Conservation (phyloP, 495 filamentous ascomycete genomes). For the Podospora tetraspora region DNA sequence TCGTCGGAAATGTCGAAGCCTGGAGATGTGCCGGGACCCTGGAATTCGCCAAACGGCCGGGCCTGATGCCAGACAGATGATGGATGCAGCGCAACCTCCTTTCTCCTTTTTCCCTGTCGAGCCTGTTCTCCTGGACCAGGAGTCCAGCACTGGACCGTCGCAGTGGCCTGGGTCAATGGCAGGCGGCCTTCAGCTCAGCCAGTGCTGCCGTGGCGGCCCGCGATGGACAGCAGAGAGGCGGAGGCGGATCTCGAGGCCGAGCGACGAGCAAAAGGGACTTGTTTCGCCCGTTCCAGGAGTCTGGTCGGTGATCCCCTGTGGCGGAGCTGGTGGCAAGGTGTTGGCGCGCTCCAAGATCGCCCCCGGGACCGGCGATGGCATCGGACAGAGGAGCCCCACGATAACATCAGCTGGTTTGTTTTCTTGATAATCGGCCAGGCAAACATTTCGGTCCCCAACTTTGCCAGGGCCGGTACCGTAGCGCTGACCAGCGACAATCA, state of each 20-base stretch:
- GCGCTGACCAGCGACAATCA: neutral
- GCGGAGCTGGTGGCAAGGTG: slow-evolving; percentile 1
- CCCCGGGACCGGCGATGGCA: neutral
- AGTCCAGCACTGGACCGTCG: no score
- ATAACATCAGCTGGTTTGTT: neutral
- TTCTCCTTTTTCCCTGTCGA: neutral
- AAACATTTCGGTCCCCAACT: neutral
- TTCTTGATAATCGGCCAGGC: neutral
- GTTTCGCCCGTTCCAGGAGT: neutral
- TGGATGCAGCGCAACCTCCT: neutral
- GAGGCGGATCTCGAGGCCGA: neutral
- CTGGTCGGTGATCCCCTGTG: slow-evolving; percentile 5
- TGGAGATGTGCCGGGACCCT: slow-evolving; percentile 22
- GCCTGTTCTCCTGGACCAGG: neutral
- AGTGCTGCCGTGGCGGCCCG: neutral
- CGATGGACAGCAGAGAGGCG: neutral
- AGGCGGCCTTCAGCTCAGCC: neutral
- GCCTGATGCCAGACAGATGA: slow-evolving; percentile 7
- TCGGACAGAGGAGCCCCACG: neutral
- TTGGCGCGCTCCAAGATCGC: neutral
- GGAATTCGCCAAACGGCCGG: slow-evolving; percentile 13
- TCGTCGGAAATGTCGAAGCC: slow-evolving; percentile 29
- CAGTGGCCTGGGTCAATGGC: neutral
- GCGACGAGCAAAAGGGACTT: neutral
- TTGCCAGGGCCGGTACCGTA: neutral